phyloP scores from a whole-genome alignment of 2,329 filamentous ascomycete species.

The Cordyceps militaris region DNA sequence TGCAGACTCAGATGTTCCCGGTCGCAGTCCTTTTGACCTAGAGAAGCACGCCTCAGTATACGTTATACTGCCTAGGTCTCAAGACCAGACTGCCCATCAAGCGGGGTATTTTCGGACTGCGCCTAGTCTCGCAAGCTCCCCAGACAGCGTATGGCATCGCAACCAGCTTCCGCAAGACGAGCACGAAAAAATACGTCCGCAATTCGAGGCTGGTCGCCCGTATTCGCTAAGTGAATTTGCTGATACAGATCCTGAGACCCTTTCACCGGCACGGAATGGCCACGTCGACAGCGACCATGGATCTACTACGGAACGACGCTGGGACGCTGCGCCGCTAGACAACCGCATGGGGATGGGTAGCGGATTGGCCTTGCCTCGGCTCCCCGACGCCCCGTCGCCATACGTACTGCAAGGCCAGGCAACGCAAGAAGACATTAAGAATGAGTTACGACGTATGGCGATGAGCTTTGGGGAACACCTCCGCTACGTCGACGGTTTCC shows the following conservation, averaged over 20 bases:
- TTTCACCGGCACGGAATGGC: constrained; percentile 23
- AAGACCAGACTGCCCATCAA: no score
- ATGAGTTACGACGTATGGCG: constrained; percentile 43
- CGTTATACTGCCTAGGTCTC: constrained; percentile 28
- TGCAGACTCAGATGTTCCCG: constrained; percentile 48
- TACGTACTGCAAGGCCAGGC: constrained; percentile 50
- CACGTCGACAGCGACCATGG: constrained; percentile 32
- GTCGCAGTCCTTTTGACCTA: constrained; percentile 55
- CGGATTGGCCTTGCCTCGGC: no score
- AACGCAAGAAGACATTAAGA: constrained; percentile 42
- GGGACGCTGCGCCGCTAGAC: no score
- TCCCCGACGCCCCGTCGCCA: constrained; percentile 42
- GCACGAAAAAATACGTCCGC: constrained; percentile 1
- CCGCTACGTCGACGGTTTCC: constrained; percentile 36
- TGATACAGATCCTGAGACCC: constrained; percentile 33
- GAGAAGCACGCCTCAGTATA: constrained; percentile 56
- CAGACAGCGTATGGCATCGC: no score
- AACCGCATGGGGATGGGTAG: no score
- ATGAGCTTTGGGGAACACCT: constrained; percentile 43
- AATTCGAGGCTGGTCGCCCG: constrained; percentile 20
- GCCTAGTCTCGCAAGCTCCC: no score
- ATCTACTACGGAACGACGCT: no score
- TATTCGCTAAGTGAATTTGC: constrained; percentile 35
- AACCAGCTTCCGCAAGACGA: constrained; percentile 13
- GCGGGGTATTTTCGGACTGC: no score